These are phyloP conservation scores for Chenopodium album DNA, from an alignment of 148 eudicot species.

Conservation along the genomic window DNA sequence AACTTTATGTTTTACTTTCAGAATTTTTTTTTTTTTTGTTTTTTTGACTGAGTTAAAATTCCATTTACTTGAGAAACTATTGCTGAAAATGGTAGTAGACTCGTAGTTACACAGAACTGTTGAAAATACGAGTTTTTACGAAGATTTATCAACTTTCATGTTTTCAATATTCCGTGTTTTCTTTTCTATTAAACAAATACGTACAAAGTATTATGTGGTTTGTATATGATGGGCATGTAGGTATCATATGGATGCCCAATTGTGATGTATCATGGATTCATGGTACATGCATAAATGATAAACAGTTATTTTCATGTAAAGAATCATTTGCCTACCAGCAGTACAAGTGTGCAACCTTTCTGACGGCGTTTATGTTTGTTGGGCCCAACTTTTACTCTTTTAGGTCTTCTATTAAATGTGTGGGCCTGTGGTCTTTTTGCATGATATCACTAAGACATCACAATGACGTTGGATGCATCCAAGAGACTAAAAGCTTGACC, in stretches of 20 bases:
- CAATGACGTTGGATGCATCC: constrained; percentile 13
- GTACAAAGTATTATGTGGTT: not conserved
- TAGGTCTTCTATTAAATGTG: not conserved
- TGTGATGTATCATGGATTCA: not conserved
- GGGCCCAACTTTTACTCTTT: constrained; percentile 5
- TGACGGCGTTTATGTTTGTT: constrained; percentile 17
- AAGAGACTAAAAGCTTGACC: not conserved
- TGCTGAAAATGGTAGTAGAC: not conserved
- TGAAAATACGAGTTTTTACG: not conserved
- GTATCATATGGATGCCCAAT: no score
- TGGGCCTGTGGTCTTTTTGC: not conserved
- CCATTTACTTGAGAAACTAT: not conserved
- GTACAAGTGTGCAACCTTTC: not conserved
- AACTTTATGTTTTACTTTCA: not conserved
- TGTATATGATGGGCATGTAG: constrained; percentile 8
- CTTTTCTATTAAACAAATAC: not conserved
- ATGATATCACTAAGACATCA: constrained; percentile 16
- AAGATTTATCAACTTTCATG: not conserved
- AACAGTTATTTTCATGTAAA: not conserved
- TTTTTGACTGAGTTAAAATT: not conserved
- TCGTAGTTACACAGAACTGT: not conserved
- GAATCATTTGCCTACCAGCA: not conserved
- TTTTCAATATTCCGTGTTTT: not conserved
- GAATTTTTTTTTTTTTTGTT: no score
- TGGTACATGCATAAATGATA: not conserved